A percentile compares a stretch with the other conserved stretches of the same genome.
These are phyloP conservation scores for Pythium brachiatum DNA, from an alignment of 352 stramenopile species.

Conservation along the genomic window DNA sequence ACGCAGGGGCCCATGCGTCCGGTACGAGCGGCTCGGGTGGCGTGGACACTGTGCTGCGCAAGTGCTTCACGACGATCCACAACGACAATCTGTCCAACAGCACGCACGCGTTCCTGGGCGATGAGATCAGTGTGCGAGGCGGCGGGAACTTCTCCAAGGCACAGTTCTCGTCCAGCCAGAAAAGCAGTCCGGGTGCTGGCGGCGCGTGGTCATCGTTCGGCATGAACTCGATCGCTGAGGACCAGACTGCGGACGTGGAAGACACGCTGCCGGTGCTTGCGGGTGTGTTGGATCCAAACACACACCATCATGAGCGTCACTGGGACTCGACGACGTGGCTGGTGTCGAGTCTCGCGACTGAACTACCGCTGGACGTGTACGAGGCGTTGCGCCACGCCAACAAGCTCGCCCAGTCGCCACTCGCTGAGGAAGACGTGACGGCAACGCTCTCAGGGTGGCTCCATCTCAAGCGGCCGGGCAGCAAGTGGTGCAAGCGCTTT, in stretches of 20 bases:
- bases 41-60: slow-evolving; percentile 78
- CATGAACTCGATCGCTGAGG: slow-evolving; percentile 72
- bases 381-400: slow-evolving; percentile 38
- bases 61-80: slow-evolving; percentile 85
- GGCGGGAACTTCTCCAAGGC: slow-evolving; percentile 49
- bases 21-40: slow-evolving; percentile 6
- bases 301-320: slow-evolving; percentile 23
- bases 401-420: slow-evolving; percentile 27
- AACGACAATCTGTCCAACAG: slow-evolving; percentile 85
- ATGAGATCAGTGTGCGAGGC: slow-evolving; percentile 83
- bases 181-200: neutral
- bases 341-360: slow-evolving; percentile 58
- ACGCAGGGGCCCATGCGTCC: slow-evolving; percentile 13
- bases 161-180: slow-evolving; percentile 26
- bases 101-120: slow-evolving; percentile 78
- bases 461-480: slow-evolving; percentile 57
- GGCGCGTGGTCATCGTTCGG: slow-evolving; percentile 46
- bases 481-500: slow-evolving; percentile 68
- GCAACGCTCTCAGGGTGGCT: slow-evolving; percentile 47
- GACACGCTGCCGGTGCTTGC: slow-evolving; percentile 52
- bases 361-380: slow-evolving; percentile 63
- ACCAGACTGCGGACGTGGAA: slow-evolving; percentile 31
- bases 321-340: slow-evolving; percentile 67
- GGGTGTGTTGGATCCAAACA: slow-evolving; percentile 28
- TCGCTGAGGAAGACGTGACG: slow-evolving; percentile 14